Evolutionary conservation across 2,329 filamentous ascomycete species (phyloP).

Genomic region (Penicillium decumbens): DNA sequence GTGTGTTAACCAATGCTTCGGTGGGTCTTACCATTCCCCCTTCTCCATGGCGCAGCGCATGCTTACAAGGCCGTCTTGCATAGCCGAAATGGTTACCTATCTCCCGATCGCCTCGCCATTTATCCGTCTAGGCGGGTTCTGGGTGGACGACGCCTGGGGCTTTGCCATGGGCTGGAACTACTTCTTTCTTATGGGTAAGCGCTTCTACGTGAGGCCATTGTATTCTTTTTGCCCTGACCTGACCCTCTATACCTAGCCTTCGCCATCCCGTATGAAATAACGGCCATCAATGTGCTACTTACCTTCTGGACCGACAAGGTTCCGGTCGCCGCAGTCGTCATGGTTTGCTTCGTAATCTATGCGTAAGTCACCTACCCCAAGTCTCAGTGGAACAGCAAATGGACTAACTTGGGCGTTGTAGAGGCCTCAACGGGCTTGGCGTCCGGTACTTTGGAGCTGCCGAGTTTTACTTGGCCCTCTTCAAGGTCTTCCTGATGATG

Average conservation of each 20-base stretch:
- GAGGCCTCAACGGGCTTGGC: conserved; percentile 40
- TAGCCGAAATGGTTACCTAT: conserved; percentile 31
- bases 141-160: conserved; percentile 29
- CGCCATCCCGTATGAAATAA: conserved; percentile 7
- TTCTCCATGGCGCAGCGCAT: not conserved
- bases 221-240: not conserved
- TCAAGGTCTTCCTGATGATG: conserved; percentile 40
- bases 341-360: conserved; percentile 38
- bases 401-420: not conserved
- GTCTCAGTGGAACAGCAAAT: not conserved
- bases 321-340: conserved; percentile 34
- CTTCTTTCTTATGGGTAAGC: conserved; percentile 23
- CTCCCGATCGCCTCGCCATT: conserved; percentile 29
- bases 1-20: conserved; percentile 31
- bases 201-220: not conserved
- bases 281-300: conserved; percentile 13
- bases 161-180: conserved; percentile 31
- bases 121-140: conserved; percentile 23
- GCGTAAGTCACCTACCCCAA: conserved; percentile 15
- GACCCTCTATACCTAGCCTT: not conserved
- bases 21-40: conserved; percentile 1
- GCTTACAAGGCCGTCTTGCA: not conserved
- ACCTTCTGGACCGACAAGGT: conserved; percentile 16
- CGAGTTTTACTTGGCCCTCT: conserved; percentile 46
- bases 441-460: conserved; percentile 45